These are phyloP conservation scores for Austropuccinia psidii DNA, from an alignment of 1,284 basidiomycete species.

Conservation along the genomic window DNA sequence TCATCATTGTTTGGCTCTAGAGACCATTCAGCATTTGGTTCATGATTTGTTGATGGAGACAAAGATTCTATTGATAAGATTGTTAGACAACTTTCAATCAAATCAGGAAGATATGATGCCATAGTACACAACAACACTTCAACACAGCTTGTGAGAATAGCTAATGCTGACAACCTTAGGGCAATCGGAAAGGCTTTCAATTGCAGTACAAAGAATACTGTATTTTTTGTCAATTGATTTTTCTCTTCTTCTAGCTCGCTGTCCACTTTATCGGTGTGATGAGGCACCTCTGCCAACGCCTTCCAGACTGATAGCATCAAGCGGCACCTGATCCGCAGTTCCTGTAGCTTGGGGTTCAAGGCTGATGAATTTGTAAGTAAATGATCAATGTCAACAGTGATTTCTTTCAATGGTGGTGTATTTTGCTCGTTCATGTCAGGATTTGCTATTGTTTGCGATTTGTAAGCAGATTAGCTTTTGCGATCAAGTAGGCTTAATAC, in stretches of 20 bases:
- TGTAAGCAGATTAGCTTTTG: too few relatives aligned
- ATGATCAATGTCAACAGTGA: constrained; percentile 3
- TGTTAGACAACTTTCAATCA: constrained; percentile 14
- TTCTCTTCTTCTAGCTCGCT: not conserved
- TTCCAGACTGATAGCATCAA: constrained; percentile 22
- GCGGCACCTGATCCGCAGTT: constrained; percentile 14
- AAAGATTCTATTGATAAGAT: not conserved
- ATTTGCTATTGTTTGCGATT: constrained; percentile 3
- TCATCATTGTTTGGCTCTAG: not conserved
- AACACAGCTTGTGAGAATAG: constrained; percentile 13
- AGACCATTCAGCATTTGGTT: not conserved
- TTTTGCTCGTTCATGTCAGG: constrained; percentile 10
- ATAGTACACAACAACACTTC: not conserved
- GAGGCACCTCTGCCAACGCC: constrained; percentile 5
- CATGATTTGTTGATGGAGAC: not conserved
- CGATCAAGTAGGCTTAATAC: too few relatives aligned
- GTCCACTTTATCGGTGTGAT: not conserved
- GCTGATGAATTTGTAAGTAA: too few relatives aligned
- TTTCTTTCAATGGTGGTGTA: not conserved
- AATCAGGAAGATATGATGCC: not conserved
- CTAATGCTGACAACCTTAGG: not conserved
- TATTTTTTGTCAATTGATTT: not conserved
- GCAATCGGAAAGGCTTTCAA: not conserved
- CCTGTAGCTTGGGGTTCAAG: constrained; percentile 9
- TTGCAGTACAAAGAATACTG: not conserved